These are phyloP conservation scores for Pichia sp. DNA, from an alignment of 1,139 yeast genomes.

Conservation along the genomic window DNA sequence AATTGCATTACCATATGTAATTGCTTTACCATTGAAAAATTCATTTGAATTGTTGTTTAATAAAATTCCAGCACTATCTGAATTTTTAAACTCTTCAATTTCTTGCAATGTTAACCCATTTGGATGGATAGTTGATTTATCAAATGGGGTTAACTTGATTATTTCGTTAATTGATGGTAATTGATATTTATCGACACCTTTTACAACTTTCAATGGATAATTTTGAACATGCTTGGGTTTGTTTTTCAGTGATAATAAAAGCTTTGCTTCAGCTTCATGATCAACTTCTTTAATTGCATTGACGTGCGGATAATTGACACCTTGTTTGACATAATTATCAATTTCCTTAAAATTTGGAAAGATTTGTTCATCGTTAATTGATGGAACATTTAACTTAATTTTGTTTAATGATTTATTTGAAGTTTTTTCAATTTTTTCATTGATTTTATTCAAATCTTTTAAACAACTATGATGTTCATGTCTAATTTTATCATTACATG, in stretches of 20 bases:
- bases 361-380: background rate
- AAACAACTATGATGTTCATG: constrained; percentile 24
- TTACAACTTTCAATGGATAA: constrained; percentile 1
- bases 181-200: background rate
- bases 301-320: constrained; percentile 7
- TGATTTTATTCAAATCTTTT: constrained; percentile 25
- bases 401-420: background rate
- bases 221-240: background rate
- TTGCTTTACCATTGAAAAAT: constrained; percentile 9
- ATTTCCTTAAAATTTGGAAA: constrained; percentile 11
- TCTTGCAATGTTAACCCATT: constrained; percentile 14
- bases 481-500: constrained; percentile 24
- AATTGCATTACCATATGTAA: constrained; percentile 1
- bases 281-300: constrained; percentile 15
- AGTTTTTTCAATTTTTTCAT: constrained; percentile 10
- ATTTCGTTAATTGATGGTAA: constrained; percentile 18
- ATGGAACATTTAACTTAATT: constrained; percentile 1
- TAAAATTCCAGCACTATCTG: constrained; percentile 2
- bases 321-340: background rate
- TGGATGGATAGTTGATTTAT: constrained; percentile 19
- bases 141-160: constrained; percentile 15
- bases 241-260: background rate
- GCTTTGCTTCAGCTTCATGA: constrained; percentile 14
- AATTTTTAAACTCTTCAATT: constrained; percentile 9
- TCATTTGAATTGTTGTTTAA: constrained; percentile 2